These are phyloP conservation scores for Colletotrichum gigasporum DNA, from an alignment of 2,329 filamentous ascomycete species.

Conservation along the genomic window DNA sequence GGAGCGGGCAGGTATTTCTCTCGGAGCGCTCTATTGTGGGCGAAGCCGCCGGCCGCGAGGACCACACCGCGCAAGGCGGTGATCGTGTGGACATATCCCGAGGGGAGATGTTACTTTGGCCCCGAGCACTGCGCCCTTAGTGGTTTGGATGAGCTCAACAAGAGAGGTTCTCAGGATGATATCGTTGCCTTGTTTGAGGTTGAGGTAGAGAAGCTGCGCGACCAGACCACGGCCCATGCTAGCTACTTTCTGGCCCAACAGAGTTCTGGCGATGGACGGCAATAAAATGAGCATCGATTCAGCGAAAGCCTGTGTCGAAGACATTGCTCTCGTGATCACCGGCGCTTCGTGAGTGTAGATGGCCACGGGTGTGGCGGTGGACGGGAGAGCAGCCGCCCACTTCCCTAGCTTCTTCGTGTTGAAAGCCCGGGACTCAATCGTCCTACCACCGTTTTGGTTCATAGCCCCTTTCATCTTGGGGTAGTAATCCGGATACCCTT, in stretches of 20 bases:
- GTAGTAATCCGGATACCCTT: conserved; percentile 44
- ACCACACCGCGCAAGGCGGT: conserved; percentile 41
- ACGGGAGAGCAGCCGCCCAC: conserved; percentile 35
- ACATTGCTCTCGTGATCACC: not conserved
- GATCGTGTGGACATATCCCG: conserved; percentile 36
- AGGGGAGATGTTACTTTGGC: not conserved
- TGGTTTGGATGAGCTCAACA: conserved; percentile 26
- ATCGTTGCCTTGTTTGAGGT: conserved; percentile 22
- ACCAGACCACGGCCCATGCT: conserved; percentile 38
- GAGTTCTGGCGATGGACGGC: conserved; percentile 12
- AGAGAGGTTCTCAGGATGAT: conserved; percentile 19
- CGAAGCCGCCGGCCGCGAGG: conserved; percentile 47
- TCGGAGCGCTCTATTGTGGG: conserved; percentile 42
- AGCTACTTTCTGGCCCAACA: conserved; percentile 31
- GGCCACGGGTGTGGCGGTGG: conserved; percentile 23
- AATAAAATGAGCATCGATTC: not conserved
- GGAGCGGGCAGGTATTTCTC: conserved; percentile 34
- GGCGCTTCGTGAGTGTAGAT: conserved; percentile 26
- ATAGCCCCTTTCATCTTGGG: conserved; percentile 35
- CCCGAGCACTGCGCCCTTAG: conserved; percentile 38
- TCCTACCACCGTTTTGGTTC: conserved; percentile 34
- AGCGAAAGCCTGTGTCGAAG: not conserved
- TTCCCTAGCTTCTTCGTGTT: conserved; percentile 38
- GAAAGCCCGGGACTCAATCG: conserved; percentile 40
- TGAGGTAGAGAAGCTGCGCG: conserved; percentile 35